Evolutionary conservation across 176 grass and related monocot genomes (phyloP).

Genomic region (Ananas comosus): DNA sequence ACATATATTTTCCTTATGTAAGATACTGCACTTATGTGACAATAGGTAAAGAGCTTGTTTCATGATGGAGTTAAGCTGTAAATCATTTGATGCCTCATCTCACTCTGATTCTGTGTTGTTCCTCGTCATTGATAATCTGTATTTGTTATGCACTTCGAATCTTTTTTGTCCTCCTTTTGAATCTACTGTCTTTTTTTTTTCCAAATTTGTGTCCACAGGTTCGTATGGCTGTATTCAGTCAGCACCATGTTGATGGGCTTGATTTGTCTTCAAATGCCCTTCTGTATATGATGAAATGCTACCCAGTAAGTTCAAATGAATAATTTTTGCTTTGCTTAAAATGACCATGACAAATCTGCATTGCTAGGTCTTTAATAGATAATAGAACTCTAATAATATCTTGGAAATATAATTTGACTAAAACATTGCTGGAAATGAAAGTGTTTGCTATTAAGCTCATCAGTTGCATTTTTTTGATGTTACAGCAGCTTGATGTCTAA

Average conservation of each 20-base stretch:
- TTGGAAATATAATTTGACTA: too few relatives aligned
- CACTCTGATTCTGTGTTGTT: neutral
- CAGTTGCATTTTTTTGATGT: too few relatives aligned
- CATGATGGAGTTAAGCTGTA: too few relatives aligned
- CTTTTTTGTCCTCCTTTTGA: conserved; percentile 15
- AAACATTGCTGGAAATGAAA: too few relatives aligned
- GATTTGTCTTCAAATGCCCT: conserved; percentile 85
- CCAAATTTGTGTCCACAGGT: conserved; percentile 34
- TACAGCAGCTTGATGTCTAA: too few relatives aligned
- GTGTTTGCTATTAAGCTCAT: too few relatives aligned
- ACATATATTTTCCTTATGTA: too few relatives aligned
- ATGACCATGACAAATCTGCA: neutral
- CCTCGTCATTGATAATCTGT: neutral
- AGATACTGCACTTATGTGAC: too few relatives aligned
- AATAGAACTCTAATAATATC: too few relatives aligned
- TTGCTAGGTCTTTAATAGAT: too few relatives aligned
- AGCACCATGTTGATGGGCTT: conserved; percentile 95
- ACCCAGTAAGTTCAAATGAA: conserved; percentile 54
- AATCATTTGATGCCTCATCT: neutral
- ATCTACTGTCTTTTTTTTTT: neutral
- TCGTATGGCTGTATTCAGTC: conserved; percentile 95
- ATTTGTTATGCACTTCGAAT: neutral
- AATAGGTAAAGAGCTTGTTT: too few relatives aligned
- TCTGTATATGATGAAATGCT: conserved; percentile 98
- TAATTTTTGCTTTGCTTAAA: neutral